Percentiles rank a stretch among this genome's conserved stretches.
Conservation (phyloP, 1,139 yeast genomes). For the Trichomonascaceae sp. region DNA sequence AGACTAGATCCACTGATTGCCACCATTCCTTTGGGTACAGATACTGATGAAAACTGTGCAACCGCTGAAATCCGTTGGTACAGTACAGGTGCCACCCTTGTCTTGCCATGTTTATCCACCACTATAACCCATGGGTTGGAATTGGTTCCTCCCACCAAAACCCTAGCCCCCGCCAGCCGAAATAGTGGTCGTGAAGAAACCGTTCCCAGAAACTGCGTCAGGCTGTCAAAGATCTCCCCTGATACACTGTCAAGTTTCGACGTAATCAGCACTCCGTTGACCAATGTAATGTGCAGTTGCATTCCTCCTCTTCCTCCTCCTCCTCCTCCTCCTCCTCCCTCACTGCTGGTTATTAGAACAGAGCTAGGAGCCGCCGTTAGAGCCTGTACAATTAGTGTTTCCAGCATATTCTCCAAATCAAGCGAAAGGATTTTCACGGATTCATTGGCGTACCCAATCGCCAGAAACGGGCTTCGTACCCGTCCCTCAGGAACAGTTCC, state of each 20-base stretch:
- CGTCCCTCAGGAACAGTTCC: constrained; percentile 38
- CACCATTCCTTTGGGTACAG: constrained; percentile 47
- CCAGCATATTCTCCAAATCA: constrained; percentile 49
- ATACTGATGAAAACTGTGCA: constrained; percentile 49
- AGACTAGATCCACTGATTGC: constrained; percentile 15
- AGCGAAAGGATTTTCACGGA: constrained; percentile 61
- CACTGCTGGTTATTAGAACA: too few relatives aligned
- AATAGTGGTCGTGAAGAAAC: neutral
- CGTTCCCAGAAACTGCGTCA: constrained; percentile 65
- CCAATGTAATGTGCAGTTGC: constrained; percentile 64
- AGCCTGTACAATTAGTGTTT: constrained; percentile 52
- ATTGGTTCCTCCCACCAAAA: constrained; percentile 27
- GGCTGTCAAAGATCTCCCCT: constrained; percentile 55
- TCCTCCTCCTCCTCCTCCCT: constrained; percentile 4
- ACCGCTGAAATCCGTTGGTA: constrained; percentile 27
- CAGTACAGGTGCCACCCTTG: constrained; percentile 22
- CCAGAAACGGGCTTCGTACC: constrained; percentile 42
- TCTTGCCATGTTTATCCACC: constrained; percentile 13
- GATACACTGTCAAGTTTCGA: constrained; percentile 43
- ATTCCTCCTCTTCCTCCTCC: too few relatives aligned
- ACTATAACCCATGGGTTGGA: constrained; percentile 30
- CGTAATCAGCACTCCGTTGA: constrained; percentile 66
- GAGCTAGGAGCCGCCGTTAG: constrained; percentile 45
- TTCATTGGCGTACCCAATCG: constrained; percentile 61
- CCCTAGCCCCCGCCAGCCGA: constrained; percentile 3